Conservation (phyloP, 2,329 filamentous ascomycete genomes). For the Lachnellula hyalina region DNA sequence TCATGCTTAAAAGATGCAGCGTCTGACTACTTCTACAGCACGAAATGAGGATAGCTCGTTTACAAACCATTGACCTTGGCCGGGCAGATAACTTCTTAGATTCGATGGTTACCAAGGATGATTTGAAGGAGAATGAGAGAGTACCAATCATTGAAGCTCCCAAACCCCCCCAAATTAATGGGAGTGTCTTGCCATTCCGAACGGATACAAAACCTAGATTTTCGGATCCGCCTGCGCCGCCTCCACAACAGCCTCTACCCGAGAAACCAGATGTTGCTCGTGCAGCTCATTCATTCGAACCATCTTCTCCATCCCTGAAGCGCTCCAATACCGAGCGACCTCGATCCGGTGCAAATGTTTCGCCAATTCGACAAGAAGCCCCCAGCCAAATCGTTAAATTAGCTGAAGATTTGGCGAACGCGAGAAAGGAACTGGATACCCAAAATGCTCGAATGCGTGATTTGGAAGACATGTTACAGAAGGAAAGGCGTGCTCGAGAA, state of each 20-base stretch:
- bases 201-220: constrained; percentile 78
- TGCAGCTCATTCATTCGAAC: constrained; percentile 38
- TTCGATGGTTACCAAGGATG: constrained; percentile 68
- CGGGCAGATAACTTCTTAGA: constrained; percentile 79
- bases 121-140: constrained; percentile 53
- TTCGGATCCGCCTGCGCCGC: constrained; percentile 87
- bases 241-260: constrained; percentile 85
- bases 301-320: constrained; percentile 59
- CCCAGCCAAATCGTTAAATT: constrained; percentile 75
- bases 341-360: constrained; percentile 47
- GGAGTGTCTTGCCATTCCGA: constrained; percentile 46
- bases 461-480: constrained; percentile 70
- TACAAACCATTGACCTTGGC: constrained; percentile 80
- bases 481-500: constrained; percentile 77
- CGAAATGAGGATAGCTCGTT: constrained; percentile 84
- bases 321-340: constrained; percentile 71
- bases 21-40: constrained; percentile 46
- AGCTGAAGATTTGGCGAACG: constrained; percentile 75
- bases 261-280: constrained; percentile 77
- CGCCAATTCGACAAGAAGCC: constrained; percentile 45
- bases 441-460: constrained; percentile 75
- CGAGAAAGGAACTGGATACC: constrained; percentile 82
- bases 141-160: constrained; percentile 42
- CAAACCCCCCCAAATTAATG: constrained; percentile 44
- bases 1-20: neutral